Base-by-base conservation (phyloP, 495 filamentous ascomycete genomes). In the Podospora anserina region DNA sequence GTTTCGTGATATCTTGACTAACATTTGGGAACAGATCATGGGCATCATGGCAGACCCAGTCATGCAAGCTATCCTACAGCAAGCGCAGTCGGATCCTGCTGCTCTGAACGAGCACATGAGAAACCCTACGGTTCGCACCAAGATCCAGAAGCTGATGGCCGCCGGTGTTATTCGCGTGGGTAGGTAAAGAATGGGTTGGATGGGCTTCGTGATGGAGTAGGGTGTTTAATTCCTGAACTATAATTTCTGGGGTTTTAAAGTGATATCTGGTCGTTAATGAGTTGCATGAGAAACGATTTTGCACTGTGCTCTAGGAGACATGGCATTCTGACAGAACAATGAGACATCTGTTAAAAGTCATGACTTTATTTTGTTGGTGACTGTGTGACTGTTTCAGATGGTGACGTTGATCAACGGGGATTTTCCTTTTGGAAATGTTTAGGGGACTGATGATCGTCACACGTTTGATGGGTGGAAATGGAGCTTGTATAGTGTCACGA, bases 71-170 rank as follows among this genome's bases (percentile, higher is more conserved):
- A 99, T 98, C 72, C 88, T 99, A 54, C 91, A 95, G 78, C 93
- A 97, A 82, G 95, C 95, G 61, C 97, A 98, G 84, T 88, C 88
- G 60, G 92, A 98, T 77, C 95, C 95, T 4, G 89, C 89, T 26
- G 94, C 96, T 27, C 83, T 99, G 72, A 89, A 93, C 71, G 94
- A 98, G 74, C 95, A 99, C 81, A 97, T 98, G 92, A 92, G 90
- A 84, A 98, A 97, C 82, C 83, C 90, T 7, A 85, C 83, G 69
- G 91, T 98, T 69, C 85, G 88, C 65, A 86, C 84, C 69, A 94
- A 96, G 84, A 91, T 99, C 66, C 92, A 94, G 83, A 96, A 97
- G 78, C 81, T 98, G 72, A 89, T 96, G 66, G 92, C 92, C 27
- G 93, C 93, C 44, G 95, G 95, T 72, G 93, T 98, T 27, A 97